Conservation (phyloP, 306 rosid genomes). For the Canavalia gladiata region DNA sequence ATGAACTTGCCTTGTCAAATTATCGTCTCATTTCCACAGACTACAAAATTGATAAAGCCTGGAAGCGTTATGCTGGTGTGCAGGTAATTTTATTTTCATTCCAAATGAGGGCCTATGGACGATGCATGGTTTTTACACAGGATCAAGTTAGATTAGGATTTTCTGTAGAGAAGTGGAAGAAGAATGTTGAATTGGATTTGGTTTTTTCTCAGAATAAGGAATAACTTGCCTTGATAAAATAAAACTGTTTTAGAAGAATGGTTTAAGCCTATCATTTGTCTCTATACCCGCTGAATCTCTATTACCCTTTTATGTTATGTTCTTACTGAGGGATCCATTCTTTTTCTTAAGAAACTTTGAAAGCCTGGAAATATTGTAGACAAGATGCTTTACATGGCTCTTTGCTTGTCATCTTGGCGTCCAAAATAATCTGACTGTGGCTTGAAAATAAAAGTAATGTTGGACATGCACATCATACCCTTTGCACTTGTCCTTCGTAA, state of each 20-base stretch:
- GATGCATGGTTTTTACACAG: conserved; percentile 23
- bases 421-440: conserved; percentile 6
- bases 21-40: conserved; percentile 96
- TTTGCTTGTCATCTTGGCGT: conserved; percentile 27
- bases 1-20: conserved; percentile 95
- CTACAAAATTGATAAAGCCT: conserved; percentile 99
- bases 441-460: conserved; percentile 12
- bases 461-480: neutral
- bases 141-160: conserved; percentile 37
- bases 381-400: conserved; percentile 15
- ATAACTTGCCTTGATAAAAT: conserved; percentile 38
- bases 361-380: conserved; percentile 25
- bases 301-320: neutral
- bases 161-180: conserved; percentile 37
- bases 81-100: conserved; percentile 71
- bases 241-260: conserved; percentile 18
- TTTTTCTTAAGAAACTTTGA: conserved; percentile 25
- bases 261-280: conserved; percentile 29
- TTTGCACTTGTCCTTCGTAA: neutral
- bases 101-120: conserved; percentile 33
- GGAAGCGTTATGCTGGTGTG: conserved; percentile 97
- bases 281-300: neutral
- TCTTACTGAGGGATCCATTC: conserved; percentile 21
- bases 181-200: conserved; percentile 26
- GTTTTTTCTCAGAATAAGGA: neutral